These are phyloP conservation scores for Rhododendron williamsianum DNA, from an alignment of 148 eudicot genomes.

Conservation along the genomic window DNA sequence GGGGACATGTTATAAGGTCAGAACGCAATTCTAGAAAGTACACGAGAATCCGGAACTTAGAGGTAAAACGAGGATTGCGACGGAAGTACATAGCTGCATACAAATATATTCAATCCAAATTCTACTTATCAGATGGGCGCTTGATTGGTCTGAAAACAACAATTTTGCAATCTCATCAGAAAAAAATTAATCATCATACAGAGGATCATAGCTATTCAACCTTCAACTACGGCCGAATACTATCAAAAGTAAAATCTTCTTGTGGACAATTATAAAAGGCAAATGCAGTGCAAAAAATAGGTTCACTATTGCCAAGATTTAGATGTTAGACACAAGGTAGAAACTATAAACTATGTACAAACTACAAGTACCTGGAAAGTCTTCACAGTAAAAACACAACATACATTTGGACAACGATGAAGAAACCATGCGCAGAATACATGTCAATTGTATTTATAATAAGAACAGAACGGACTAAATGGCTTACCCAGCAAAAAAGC, in stretches of 20 bases:
- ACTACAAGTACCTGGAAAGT: background rate
- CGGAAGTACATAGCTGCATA: background rate
- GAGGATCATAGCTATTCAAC: background rate
- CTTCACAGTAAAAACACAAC: background rate
- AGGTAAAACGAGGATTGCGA: background rate
- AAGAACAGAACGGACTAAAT: background rate
- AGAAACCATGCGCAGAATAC: background rate
- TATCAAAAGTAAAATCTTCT: background rate
- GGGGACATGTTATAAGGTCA: background rate
- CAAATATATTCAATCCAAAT: background rate
- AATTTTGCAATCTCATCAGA: background rate
- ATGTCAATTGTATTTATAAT: background rate
- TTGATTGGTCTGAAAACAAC: background rate
- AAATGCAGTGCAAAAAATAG: background rate
- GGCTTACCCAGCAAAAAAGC: conserved; percentile 65
- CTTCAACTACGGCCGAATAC: background rate
- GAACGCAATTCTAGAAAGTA: background rate
- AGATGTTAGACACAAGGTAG: background rate
- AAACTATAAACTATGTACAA: background rate
- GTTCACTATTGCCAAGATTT: background rate
- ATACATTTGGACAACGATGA: background rate
- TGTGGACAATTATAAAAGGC: background rate
- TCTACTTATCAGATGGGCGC: background rate
- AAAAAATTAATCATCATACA: background rate
- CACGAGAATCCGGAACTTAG: background rate